Evolutionary conservation across 257 asterid genomes (phyloP).

Genomic region (Gentiana dahurica): DNA sequence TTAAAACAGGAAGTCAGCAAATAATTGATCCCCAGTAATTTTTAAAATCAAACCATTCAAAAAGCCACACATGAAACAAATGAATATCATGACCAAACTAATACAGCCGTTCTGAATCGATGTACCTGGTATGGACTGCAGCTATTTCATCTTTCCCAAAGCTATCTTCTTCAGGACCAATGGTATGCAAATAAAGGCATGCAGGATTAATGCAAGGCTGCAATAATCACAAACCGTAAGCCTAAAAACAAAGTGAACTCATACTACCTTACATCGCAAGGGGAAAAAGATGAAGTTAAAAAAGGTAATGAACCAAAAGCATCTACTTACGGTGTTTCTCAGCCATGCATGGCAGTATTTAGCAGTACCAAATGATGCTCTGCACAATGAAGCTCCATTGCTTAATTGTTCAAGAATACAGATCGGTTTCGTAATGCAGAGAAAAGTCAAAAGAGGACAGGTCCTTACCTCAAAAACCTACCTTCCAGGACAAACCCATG

Average conservation of each 20-base stretch:
- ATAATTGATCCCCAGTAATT: too few relatives aligned
- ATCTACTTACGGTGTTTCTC: slow-evolving; percentile 59
- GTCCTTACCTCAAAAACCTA: slow-evolving; percentile 68
- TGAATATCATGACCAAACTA: too few relatives aligned
- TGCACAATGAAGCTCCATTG: slow-evolving; percentile 22
- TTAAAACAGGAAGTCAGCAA: slow-evolving; percentile 8
- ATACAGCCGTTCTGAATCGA: too few relatives aligned
- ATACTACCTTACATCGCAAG: not conserved
- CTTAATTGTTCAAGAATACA: slow-evolving; percentile 6
- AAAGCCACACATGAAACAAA: not conserved
- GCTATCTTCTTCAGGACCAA: slow-evolving; percentile 94
- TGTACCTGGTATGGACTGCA: slow-evolving; percentile 89
- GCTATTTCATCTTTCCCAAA: slow-evolving; percentile 95
- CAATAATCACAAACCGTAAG: slow-evolving; percentile 17
- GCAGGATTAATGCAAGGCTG: slow-evolving; percentile 91
- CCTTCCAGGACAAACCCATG: slow-evolving; percentile 88
- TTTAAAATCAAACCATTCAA: too few relatives aligned
- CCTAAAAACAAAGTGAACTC: slow-evolving; percentile 2
- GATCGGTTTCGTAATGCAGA: slow-evolving; percentile 1
- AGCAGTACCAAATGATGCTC: slow-evolving; percentile 99
- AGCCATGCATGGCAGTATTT: slow-evolving; percentile 98
- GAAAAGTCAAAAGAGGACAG: slow-evolving; percentile 8
- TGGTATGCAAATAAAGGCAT: slow-evolving; percentile 83
- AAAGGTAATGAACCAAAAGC: slow-evolving; percentile 9
- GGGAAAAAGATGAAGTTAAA: not conserved